A percentile compares a stretch with the other conserved stretches of the same genome.
Evolutionary conservation across 2,329 filamentous ascomycete genomes (phyloP).

Genomic region (Colletotrichum australisinense): DNA sequence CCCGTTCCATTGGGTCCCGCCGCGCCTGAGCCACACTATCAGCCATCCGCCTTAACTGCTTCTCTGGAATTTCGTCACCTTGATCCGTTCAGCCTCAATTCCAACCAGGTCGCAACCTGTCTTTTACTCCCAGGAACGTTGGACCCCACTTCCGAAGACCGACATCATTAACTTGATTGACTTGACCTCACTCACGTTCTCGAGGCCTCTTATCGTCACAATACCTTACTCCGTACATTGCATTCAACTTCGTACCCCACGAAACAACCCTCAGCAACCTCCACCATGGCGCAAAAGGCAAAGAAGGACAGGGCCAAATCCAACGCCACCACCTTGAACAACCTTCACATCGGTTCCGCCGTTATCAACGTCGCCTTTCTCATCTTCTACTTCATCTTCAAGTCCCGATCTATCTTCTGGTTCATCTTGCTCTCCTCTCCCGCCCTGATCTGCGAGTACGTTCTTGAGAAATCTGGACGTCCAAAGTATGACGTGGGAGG

Average conservation of each 20-base stretch:
- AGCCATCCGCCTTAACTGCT: background rate
- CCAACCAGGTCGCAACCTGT: slow-evolving; percentile 12
- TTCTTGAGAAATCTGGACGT: slow-evolving; percentile 86
- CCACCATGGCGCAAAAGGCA: slow-evolving; percentile 69
- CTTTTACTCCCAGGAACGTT: slow-evolving; percentile 10
- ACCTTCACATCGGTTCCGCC: slow-evolving; percentile 82
- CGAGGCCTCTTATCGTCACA: background rate
- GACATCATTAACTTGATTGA: background rate
- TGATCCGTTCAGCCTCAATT: slow-evolving; percentile 26
- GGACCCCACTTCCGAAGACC: background rate
- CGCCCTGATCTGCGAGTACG: slow-evolving; percentile 82
- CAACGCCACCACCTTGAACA: slow-evolving; percentile 82
- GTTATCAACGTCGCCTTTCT: slow-evolving; percentile 81
- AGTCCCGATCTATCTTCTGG: slow-evolving; percentile 71
- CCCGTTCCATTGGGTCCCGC: slow-evolving; percentile 16
- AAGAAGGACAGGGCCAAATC: slow-evolving; percentile 78
- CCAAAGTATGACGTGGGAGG: slow-evolving; percentile 77
- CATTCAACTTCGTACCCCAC: background rate
- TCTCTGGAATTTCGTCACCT: slow-evolving; percentile 21
- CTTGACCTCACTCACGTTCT: slow-evolving; percentile 9
- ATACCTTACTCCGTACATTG: background rate
- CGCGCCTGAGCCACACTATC: slow-evolving; percentile 21
- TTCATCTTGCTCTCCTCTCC: slow-evolving; percentile 82
- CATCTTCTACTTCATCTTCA: slow-evolving; percentile 74
- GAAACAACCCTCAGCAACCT: background rate